Base-by-base conservation (phyloP, 345 rosid species). In the Nasturtium officinale region DNA sequence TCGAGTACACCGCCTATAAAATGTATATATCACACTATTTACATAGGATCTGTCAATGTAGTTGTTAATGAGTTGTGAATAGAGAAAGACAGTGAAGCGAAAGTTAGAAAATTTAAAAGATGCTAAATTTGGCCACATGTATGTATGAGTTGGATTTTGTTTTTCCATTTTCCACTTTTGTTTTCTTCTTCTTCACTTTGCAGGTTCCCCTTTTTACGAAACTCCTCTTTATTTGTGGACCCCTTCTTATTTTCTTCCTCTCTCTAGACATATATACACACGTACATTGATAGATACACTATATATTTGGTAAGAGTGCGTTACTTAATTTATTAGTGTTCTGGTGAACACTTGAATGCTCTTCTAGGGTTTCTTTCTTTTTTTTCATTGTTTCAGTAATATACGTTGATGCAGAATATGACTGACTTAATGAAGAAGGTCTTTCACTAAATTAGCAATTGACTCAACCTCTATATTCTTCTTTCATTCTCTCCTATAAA, bases 81-180 rank as follows among this genome's bases (percentile, higher is more conserved):
- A 77, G 76, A 79, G 78, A 68, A 64, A 80, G 62, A 77, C 69
- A 62, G 74, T 66, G 66, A 38, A 48, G 67, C 42, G 73, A 76
- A 55, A 59, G 78, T 53, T 47, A 68, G 23, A 65, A 71, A 58
- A 13, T 28, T 69, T 38, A 51, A 71, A 72, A 67, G 76, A 72
- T 78, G 61, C 78, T 80, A 78, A 69, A 77, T 77, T 80, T 72
- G 78, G 77, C 75, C 79, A 70, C 80, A 82, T 82, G 76, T 71
- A 65, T 65, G 82, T 71, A 65, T 65, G 82, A 80, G 79, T 80
- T 65, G 80, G 67, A 57, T 77, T 71, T 71, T 67, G 70, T 71
- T 77, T 79, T 67, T 75, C 43, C 54, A 70, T 65, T 77, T 77
- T 65, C 80, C 25, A 60, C 37, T 68, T 80, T 83, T 81, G 86